Evolutionary conservation across 2,329 filamentous ascomycete species (phyloP), one percentile per base, ranked within the genome.

Genomic region (Claviceps lovelessii): DNA sequence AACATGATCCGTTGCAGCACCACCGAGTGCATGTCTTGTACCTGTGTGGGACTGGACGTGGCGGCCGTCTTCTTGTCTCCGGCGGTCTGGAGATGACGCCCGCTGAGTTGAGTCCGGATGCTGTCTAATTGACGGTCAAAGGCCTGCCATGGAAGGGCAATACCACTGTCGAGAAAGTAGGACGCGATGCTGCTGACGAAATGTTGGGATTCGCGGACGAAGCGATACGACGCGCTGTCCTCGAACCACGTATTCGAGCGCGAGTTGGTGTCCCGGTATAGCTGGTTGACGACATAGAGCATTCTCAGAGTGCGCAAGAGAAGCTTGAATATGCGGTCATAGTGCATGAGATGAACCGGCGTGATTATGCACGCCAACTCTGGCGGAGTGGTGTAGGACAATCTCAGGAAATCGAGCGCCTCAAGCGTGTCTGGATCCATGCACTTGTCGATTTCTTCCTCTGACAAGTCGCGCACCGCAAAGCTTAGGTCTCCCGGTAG

Each of bases 361-460:
- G 88, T 90, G 46, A 98, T 83, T 58, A 97, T 77, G 0, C 83
- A 75, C 45, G 83, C 76, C 0, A 97, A 73, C 1, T 88, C 81
- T 0, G 78, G 68, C 0, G 90, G 85, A 0, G 90, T 77, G 45
- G 85, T 86, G 69, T 96, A 97, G 49, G 90, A 86, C 8, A 98
- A 73, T 1, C 88, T 82, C 17, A 98, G 74, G 63, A 98, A 97
- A 68, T 97, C 93, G n/a, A 97, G 75, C 0, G 93, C 93, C 64
- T 91, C 84, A 19, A 97, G 77, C 0, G 85, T 86, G 64, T 88
- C 79, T 0, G 89, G 84, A 62, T 97, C 81, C 76, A 94, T 84
- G 67, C 90, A 91, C 58, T 79, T 83, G 53, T 89, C 81, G 50
- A 95, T 87, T 61, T 96, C 90, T 49, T 85, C 83, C 8, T 82